Evolutionary conservation across 352 stramenopile genomes (phyloP), one percentile per base, ranked within the genome.

Genomic region (Blastocystis sp.): DNA sequence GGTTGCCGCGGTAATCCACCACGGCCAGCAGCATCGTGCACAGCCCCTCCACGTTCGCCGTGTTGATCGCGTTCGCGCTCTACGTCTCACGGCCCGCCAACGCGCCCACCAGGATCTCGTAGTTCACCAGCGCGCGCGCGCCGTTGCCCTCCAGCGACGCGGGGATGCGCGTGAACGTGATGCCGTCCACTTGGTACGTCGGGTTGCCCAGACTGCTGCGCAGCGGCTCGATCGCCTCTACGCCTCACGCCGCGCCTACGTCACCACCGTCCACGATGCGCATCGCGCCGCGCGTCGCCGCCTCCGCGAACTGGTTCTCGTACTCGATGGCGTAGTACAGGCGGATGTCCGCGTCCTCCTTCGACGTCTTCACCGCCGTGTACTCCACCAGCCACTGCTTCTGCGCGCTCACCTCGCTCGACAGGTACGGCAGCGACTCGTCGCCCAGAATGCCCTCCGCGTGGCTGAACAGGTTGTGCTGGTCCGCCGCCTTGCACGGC

Each of bases 271-370:
- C 74, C 59, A 84, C 74, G 48, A 84, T 84, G 21, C 43, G 40
- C 23, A 71, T 43, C 21, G 38, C 43, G n/a, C 2, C 74, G 43
- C 62, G 59, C 74, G 28, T 71, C 19, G 74, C 74, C 19, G 74
- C 74, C 59, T 52, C 62, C 19, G 74, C 62, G 48, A 84, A 84
- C 59, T 71, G 34, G 52, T 59, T 77, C 66, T 77, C 66, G 5
- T 60, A 34, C 4, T 43, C 34, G 52, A 60, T n/a, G 10, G 34
- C 7, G 52, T 77, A 77, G 65, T 45, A 74, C 10, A 21, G 53
- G 10, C 19, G 53, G 3, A 77, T 34, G 23, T 28, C n/a, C 38
- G 52, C 52, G 19, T 77, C 45, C n/a, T 19, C 66, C 17, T 48
- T 14, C n/a, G 53, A 34, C 2, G 34, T 48, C 53, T 56, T 77